Evolutionary conservation across 2,329 filamentous ascomycete species (phyloP).

Genomic region (Grosmannia huntii): DNA sequence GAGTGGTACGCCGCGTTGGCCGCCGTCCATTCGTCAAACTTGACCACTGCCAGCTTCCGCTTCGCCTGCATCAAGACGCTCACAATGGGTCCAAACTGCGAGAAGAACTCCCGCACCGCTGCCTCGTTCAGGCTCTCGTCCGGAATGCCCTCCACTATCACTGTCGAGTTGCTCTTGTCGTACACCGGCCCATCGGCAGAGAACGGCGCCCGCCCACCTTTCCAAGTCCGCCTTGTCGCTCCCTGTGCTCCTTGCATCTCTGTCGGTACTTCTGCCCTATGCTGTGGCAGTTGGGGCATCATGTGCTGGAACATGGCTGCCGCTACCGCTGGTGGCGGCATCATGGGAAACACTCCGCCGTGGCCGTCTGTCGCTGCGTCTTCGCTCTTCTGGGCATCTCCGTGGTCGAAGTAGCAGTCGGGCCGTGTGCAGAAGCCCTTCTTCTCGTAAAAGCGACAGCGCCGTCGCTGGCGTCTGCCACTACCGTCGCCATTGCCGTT

Average conservation of each 20-base stretch:
- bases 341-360: background rate
- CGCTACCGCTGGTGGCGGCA: background rate
- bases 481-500: conserved; percentile 12
- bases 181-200: conserved; percentile 50
- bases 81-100: conserved; percentile 54
- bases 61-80: conserved; percentile 53
- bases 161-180: conserved; percentile 50
- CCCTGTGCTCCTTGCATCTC: background rate
- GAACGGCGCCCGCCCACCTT: conserved; percentile 39
- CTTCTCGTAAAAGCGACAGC: conserved; percentile 58
- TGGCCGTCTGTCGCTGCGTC: background rate
- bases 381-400: conserved; percentile 26
- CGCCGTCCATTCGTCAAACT: conserved; percentile 50
- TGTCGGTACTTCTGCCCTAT: background rate
- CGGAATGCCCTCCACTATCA: conserved; percentile 70
- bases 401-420: conserved; percentile 56
- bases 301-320: background rate
- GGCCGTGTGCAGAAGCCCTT: conserved; percentile 62
- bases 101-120: conserved; percentile 55
- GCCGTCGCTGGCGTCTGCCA: conserved; percentile 26
- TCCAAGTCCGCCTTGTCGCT: conserved; percentile 12
- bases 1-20: conserved; percentile 62
- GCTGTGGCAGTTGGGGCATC: background rate
- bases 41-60: conserved; percentile 56
- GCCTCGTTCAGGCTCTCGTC: conserved; percentile 56